Evolutionary conservation across 202 grass and related monocot species (phyloP).

Genomic region (Schoenoplectus tabernaemontani): DNA sequence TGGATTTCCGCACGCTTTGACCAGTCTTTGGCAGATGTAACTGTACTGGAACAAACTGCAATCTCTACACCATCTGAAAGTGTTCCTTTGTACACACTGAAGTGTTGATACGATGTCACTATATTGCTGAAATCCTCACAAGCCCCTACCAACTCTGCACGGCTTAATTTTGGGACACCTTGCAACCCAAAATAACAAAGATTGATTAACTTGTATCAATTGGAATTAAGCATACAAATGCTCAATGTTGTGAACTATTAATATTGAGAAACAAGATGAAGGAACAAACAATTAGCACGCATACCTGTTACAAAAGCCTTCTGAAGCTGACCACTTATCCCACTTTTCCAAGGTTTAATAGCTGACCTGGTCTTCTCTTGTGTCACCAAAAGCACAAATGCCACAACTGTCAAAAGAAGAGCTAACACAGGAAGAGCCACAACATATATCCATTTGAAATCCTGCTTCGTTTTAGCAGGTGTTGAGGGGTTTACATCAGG

Average conservation of each 20-base stretch:
- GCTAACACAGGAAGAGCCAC: constrained; percentile 32
- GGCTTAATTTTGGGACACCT: constrained; percentile 93
- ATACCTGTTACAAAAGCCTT: constrained; percentile 97
- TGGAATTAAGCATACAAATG: not conserved
- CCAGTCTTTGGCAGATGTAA: constrained; percentile 75
- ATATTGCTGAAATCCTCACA: constrained; percentile 99
- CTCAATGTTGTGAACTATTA: not conserved
- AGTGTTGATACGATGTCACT: constrained; percentile 55
- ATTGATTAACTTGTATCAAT: not conserved
- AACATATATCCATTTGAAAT: constrained; percentile 44
- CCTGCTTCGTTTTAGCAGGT: constrained; percentile 18
- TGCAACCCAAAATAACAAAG: constrained; percentile 5
- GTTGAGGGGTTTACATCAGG: constrained; percentile 1
- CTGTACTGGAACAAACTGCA: constrained; percentile 69
- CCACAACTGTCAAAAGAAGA: constrained; percentile 37
- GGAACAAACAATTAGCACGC: not conserved
- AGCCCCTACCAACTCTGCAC: constrained; percentile 67
- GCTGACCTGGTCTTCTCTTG: constrained; percentile 46
- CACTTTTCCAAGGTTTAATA: constrained; percentile 90
- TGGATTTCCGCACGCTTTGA: constrained; percentile 67
- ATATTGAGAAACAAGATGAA: not conserved
- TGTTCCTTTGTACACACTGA: constrained; percentile 88
- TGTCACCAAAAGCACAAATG: constrained; percentile 49
- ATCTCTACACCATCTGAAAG: constrained; percentile 96
- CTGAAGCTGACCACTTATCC: constrained; percentile 92